phyloP scores from a whole-genome alignment of 78 protist genomes.

The Dictyostelium purpureum region DNA sequence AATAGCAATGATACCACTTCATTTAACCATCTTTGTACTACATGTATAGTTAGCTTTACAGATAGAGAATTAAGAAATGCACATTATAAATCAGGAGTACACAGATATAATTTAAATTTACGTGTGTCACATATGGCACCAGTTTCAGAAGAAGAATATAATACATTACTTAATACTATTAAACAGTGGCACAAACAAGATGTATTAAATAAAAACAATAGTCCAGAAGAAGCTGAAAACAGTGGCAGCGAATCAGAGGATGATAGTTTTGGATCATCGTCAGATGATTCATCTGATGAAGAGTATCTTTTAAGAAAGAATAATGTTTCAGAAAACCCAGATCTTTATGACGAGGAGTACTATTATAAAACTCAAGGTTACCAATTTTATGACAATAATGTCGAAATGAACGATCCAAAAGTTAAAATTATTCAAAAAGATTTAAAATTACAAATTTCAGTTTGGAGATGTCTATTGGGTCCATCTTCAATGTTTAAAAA shows the following conservation, averaged over 20 bases:
- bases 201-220: not conserved
- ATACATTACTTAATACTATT: not conserved
- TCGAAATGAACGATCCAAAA: slow-evolving; percentile 42
- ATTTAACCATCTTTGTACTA: slow-evolving; percentile 63
- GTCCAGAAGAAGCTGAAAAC: not conserved
- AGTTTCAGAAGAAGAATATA: slow-evolving; percentile 37
- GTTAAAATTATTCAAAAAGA: slow-evolving; percentile 20
- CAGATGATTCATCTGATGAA: not conserved
- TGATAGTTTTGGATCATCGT: not conserved
- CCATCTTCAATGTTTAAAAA: not conserved
- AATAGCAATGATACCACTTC: not conserved
- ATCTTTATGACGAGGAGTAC: not conserved
- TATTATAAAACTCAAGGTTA: slow-evolving; percentile 29
- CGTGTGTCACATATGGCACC: slow-evolving; percentile 30
- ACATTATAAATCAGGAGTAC: slow-evolving; percentile 69
- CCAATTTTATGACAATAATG: not conserved
- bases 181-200: not conserved
- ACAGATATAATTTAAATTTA: slow-evolving; percentile 62
- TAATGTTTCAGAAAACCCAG: not conserved
- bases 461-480: slow-evolving; percentile 34
- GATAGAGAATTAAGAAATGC: slow-evolving; percentile 44
- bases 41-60: slow-evolving; percentile 33
- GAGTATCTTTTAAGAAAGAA: not conserved
- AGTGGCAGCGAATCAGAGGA: not conserved
- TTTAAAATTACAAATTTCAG: slow-evolving; percentile 27